phyloP scores from a whole-genome alignment of 1,139 yeast genomes.

The Suhomyces taliae region DNA sequence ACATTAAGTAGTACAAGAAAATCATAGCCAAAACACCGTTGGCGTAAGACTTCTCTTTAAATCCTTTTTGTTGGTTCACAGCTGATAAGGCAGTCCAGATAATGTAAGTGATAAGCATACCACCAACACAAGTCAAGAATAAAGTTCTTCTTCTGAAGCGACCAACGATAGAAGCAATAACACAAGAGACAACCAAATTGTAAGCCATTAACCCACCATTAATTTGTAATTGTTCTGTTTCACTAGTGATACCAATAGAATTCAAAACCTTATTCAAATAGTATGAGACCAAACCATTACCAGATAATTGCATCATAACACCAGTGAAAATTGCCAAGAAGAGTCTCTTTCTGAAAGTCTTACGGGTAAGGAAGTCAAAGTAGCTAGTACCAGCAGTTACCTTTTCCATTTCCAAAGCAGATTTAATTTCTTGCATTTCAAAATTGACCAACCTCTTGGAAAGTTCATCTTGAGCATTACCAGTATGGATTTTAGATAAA shows the following conservation, averaged over 20 bases:
- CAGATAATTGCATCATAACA: constrained; percentile 48
- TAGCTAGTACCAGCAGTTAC: constrained; percentile 26
- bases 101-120: constrained; percentile 40
- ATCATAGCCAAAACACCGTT: constrained; percentile 50
- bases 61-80: constrained; percentile 37
- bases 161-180: constrained; percentile 30
- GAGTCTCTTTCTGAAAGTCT: constrained; percentile 45
- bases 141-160: constrained; percentile 46
- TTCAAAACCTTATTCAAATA: constrained; percentile 48
- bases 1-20: constrained; percentile 39
- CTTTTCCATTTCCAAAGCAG: constrained; percentile 38
- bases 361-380: constrained; percentile 34
- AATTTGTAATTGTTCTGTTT: constrained; percentile 44
- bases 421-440: constrained; percentile 47
- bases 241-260: constrained; percentile 49
- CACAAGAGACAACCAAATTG: constrained; percentile 36
- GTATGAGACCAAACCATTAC: constrained; percentile 54
- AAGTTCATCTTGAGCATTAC: constrained; percentile 28
- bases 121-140: constrained; percentile 35
- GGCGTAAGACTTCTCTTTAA: constrained; percentile 31
- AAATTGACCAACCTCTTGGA: constrained; percentile 40
- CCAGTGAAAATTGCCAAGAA: constrained; percentile 36
- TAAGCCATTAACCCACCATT: constrained; percentile 48
- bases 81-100: constrained; percentile 43
- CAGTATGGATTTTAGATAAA: constrained; percentile 44